Evolutionary conservation across 768 basidiomycete genomes (phyloP).

Genomic region (Boletus sp.): DNA sequence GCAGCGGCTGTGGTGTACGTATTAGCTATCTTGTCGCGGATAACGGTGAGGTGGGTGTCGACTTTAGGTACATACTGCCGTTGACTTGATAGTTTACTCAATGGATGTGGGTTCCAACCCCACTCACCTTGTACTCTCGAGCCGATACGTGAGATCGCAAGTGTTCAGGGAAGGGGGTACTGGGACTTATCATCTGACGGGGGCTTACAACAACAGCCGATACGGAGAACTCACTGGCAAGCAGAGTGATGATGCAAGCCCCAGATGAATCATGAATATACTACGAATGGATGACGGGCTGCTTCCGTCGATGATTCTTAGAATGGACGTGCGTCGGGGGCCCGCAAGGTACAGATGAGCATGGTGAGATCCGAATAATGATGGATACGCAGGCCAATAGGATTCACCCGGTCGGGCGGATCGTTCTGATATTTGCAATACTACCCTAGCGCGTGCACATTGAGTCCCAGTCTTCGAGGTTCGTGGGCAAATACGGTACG

Average conservation of each 20-base stretch:
- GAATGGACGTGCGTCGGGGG: background rate
- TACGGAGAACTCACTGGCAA: background rate
- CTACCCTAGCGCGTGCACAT: background rate
- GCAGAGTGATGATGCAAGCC: background rate
- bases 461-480: background rate
- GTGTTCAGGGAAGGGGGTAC: background rate
- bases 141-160: background rate
- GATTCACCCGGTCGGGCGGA: slow-evolving; percentile 12
- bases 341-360: background rate
- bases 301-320: background rate
- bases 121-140: background rate
- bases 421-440: slow-evolving; percentile 10
- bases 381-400: slow-evolving; percentile 4
- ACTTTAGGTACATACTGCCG: slow-evolving; percentile 5
- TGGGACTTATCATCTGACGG: background rate
- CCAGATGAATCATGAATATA: background rate
- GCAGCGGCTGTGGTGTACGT: background rate
- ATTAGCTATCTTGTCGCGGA: slow-evolving; percentile 5
- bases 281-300: background rate
- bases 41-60: slow-evolving; percentile 1
- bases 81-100: slow-evolving; percentile 1
- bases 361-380: slow-evolving; percentile 1
- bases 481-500: background rate
- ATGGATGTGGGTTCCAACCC: slow-evolving; percentile 1
- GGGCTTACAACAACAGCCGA: background rate